phyloP scores from a whole-genome alignment of 2,329 filamentous ascomycete genomes.

The Zarea fungicola region DNA sequence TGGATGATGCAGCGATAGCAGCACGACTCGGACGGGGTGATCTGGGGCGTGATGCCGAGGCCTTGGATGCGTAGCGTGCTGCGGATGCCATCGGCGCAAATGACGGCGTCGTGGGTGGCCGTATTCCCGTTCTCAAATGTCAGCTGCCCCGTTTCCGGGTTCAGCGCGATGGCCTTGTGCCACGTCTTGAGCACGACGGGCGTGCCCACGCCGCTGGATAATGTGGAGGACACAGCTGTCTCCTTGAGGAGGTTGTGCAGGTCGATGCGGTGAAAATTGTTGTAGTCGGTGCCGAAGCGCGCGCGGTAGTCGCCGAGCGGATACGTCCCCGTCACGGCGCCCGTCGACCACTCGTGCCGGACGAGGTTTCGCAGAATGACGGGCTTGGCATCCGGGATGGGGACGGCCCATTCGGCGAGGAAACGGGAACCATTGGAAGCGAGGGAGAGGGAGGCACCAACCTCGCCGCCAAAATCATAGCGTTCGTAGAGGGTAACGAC shows the following conservation, averaged over 20 bases:
- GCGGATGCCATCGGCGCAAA: constrained; percentile 59
- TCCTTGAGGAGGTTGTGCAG: constrained; percentile 59
- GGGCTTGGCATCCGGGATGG: constrained; percentile 53
- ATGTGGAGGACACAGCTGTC: constrained; percentile 44
- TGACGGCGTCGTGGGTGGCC: constrained; percentile 48
- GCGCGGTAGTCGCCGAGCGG: constrained; percentile 56
- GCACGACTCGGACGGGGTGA: constrained; percentile 47
- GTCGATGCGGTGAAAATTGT: constrained; percentile 60
- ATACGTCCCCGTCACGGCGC: constrained; percentile 53
- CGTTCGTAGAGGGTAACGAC: constrained; percentile 55
- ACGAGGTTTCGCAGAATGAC: constrained; percentile 57
- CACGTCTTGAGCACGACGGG: constrained; percentile 49
- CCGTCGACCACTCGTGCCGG: constrained; percentile 59
- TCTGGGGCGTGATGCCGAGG: constrained; percentile 51
- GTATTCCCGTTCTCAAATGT: constrained; percentile 44
- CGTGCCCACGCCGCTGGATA: constrained; percentile 40
- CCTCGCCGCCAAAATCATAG: constrained; percentile 58
- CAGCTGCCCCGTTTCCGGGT: constrained; percentile 43
- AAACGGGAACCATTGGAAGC: constrained; percentile 61
- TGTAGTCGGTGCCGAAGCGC: constrained; percentile 55
- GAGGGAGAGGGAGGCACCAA: constrained; percentile 57
- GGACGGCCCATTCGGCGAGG: constrained; percentile 57
- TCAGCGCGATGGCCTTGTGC: constrained; percentile 44
- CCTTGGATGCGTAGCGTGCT: constrained; percentile 50
- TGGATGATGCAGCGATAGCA: constrained; percentile 57